Evolutionary conservation across 2,329 filamentous ascomycete species (phyloP), one percentile per base, ranked within the genome.

Genomic region (Nemania bipapillata): DNA sequence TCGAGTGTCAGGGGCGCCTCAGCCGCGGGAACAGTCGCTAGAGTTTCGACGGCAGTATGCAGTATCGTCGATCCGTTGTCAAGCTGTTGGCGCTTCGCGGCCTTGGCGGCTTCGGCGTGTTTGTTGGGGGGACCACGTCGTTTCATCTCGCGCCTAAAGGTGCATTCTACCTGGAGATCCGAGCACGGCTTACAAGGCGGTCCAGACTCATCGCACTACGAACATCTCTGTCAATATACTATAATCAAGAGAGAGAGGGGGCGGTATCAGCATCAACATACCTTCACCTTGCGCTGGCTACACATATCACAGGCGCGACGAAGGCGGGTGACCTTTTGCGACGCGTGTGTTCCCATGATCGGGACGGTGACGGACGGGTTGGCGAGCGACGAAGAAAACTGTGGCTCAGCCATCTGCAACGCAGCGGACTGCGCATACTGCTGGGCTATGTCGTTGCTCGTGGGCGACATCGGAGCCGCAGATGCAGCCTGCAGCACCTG

Each of bases 291-390:
- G 65, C 87, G 85, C 77, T 86, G 84, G 66, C 86, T 88, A 76
- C 87, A 89, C 82, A 89, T 86, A 72, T 89, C 87, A 73, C 87
- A 89, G 15, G 87, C 87, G 57, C 87, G 84, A 67, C 87, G 82
- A 35, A 89, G 81, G 6, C 87, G 84, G 30, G 86, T 88, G 53
- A 86, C 79, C 78, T 87, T 88, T 30, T 77, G 76, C 15, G 71
- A 68, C 9, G 69, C 59, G 12, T 71, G 67, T 2, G 65, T 53
- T 8, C 17, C 58, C 15, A 24, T 15, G 22, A 60, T 47, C 2
- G 72, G 63, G 12, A 64, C n/a, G 17, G 54, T 20, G 12, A 66
- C 32, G 52, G 62, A 22, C 24, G 55, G 54, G 37, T 65, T 56
- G 0, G 63, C 55, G 6, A 72, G 59, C n/a, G 69, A 42, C 17